Base-by-base conservation (phyloP, 305 asterid species). In the Fraxinus angustifolia region DNA sequence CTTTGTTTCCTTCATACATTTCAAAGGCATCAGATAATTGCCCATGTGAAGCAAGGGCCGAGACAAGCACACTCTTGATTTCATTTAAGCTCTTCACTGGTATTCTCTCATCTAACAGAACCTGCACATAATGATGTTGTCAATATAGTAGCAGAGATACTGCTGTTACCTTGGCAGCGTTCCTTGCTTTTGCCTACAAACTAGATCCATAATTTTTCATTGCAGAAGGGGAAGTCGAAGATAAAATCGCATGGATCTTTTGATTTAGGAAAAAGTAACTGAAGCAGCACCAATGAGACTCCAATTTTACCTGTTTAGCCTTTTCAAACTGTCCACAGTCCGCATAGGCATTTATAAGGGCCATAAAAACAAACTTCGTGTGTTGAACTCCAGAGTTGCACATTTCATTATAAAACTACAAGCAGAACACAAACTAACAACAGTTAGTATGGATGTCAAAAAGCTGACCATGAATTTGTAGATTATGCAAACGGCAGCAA, bases 11-110 rank as follows among this genome's bases (percentile, higher is more conserved):
- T 86, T 90, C 92, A 75, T 92, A 92, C 76, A 94, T 40, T 40
- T 82, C 65, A 75, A 93, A 91, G 80, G 99, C 99, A 84, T 86
- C 92, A 78, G 96, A 84, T 65, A 91, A 58, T 84, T 89, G 89
- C 73, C 97, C 97, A 19, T 92, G 92, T 65, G 94, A 88, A 77
- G 99, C 98, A 90, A 96, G 97, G 82, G 98, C 98, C 16, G 92
- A 90, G 79, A 93, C 85, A 75, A 94, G 95, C 83, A 79, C 95
- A 84, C 93, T 85, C 89, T 86, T 93, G 80, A 94, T 81, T 79
- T 89, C 96, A 83, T 87, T 91, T 70, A 87, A 85, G 90, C 83
- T 67, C 89, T 92, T 90, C 34, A 68, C 88, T n/a, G 88, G 91
- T 80, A 94, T 78, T 81, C 78, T 77, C 75, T 56, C 78, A 87